A percentile compares a stretch with the other conserved stretches of the same genome.
These are phyloP conservation scores for Aspergillus taichungensis DNA, from an alignment of 495 filamentous ascomycete genomes.

Conservation along the genomic window DNA sequence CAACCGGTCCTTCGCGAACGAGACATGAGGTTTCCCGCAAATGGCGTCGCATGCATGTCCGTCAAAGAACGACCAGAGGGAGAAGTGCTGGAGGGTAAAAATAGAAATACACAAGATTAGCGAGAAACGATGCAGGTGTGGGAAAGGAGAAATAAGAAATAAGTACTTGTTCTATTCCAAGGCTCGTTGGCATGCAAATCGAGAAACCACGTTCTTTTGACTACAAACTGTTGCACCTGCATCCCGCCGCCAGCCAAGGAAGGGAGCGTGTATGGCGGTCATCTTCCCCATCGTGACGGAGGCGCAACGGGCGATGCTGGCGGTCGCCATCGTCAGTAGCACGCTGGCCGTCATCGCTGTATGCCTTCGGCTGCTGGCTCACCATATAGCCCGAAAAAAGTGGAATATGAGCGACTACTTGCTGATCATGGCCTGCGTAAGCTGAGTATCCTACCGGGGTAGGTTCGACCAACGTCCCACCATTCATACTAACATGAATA, in stretches of 20 bases:
- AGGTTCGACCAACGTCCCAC: neutral
- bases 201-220: neutral
- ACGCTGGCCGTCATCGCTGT: conserved; percentile 7
- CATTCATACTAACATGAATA: neutral
- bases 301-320: conserved; percentile 5
- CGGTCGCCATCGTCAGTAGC: conserved; percentile 5
- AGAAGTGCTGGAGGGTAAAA: too few species aligned
- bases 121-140: neutral
- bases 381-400: conserved; percentile 11
- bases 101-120: too few species aligned
- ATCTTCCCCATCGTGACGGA: conserved; percentile 9
- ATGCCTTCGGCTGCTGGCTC: conserved; percentile 7
- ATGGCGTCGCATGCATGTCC: too few species aligned
- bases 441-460: neutral
- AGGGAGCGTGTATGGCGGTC: conserved; percentile 1
- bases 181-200: neutral
- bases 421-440: conserved; percentile 10
- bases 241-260: too few species aligned
- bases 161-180: neutral
- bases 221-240: neutral
- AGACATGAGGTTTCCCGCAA: too few species aligned
- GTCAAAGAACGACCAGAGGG: too few species aligned
- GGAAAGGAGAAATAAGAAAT: neutral
- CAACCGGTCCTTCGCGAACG: too few species aligned
- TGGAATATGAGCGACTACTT: conserved; percentile 12